Conservation (phyloP, 306 rosid species). For the Calophaca sinica region DNA sequence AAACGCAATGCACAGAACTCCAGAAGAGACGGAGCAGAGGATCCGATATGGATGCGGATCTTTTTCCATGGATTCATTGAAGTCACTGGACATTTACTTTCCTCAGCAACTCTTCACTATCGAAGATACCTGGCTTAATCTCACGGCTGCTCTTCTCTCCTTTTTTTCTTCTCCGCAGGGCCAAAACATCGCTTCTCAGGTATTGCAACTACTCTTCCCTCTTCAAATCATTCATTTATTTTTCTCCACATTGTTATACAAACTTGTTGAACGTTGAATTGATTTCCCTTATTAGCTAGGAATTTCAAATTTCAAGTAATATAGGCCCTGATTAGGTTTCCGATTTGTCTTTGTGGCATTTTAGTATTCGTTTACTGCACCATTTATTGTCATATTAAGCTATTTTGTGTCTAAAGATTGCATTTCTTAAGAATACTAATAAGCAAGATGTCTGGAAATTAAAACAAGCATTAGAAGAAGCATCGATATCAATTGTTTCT, state of each 20-base stretch:
- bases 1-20: slow-evolving; percentile 47
- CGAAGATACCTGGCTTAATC: slow-evolving; percentile 67
- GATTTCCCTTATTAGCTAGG: neutral
- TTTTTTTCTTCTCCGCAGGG: slow-evolving; percentile 69
- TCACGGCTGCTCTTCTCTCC: slow-evolving; percentile 62
- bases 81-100: slow-evolving; percentile 59
- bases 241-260: neutral
- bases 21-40: slow-evolving; percentile 34
- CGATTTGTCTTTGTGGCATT: neutral
- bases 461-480: slow-evolving; percentile 3
- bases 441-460: neutral
- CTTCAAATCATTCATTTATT: neutral
- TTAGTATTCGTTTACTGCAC: neutral
- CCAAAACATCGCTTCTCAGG: slow-evolving; percentile 67
- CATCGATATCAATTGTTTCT: neutral
- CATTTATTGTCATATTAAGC: neutral
- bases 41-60: slow-evolving; percentile 39
- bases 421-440: neutral
- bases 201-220: slow-evolving; percentile 5
- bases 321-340: slow-evolving; percentile 11
- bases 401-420: neutral
- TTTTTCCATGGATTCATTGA: slow-evolving; percentile 35
- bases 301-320: slow-evolving; percentile 13
- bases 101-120: slow-evolving; percentile 66
- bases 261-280: slow-evolving; percentile 23